Percentiles rank a stretch among this genome's conserved stretches.
Conservation (phyloP, 2,329 filamentous ascomycete species). For the Cladosporium sp. region DNA sequence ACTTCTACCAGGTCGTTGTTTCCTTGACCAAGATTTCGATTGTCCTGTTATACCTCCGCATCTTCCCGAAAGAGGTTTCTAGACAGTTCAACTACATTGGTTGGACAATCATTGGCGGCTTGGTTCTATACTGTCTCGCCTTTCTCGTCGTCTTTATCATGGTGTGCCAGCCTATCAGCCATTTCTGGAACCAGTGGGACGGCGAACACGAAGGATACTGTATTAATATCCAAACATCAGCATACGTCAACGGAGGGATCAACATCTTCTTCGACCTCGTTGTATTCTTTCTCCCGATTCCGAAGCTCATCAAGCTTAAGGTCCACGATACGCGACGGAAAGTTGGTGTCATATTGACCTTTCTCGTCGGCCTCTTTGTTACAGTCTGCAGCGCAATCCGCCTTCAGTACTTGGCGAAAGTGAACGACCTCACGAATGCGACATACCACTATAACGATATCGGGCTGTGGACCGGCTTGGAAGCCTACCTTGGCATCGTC, state of each 20-base stretch:
- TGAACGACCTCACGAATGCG: conserved; percentile 22
- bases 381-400: conserved; percentile 24
- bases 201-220: conserved; percentile 13
- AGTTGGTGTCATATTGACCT: background rate
- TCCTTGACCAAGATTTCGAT: conserved; percentile 6
- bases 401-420: conserved; percentile 20
- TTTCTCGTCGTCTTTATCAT: background rate
- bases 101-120: background rate
- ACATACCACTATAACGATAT: conserved; percentile 28
- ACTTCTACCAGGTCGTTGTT: background rate
- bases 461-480: conserved; percentile 27
- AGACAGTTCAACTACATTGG: background rate
- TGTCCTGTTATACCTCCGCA: conserved; percentile 11
- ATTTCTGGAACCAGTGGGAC: conserved; percentile 6
- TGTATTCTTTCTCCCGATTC: conserved; percentile 2
- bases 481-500: conserved; percentile 25
- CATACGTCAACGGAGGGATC: background rate
- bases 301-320: conserved; percentile 1
- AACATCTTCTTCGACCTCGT: conserved; percentile 11
- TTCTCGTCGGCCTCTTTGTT: conserved; percentile 25
- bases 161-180: conserved; percentile 1
- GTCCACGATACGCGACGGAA: background rate
- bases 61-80: conserved; percentile 9
- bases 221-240: background rate
- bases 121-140: background rate